Evolutionary conservation across 768 basidiomycete genomes (phyloP).

Genomic region (Termitomyces eurrhizus): DNA sequence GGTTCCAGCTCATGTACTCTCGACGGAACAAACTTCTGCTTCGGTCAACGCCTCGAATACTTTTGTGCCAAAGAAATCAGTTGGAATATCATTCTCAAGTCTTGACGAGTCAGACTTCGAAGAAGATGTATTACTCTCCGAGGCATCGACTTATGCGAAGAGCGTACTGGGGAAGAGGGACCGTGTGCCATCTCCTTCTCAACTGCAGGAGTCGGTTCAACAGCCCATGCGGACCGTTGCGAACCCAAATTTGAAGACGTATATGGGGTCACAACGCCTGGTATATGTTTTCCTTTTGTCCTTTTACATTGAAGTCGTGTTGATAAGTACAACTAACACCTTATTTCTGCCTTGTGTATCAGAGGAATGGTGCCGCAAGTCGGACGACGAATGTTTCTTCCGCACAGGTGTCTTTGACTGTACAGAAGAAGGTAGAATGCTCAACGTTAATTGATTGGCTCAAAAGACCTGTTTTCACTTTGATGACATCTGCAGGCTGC

Average conservation of each 20-base stretch:
- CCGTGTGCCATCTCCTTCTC: conserved; percentile 7
- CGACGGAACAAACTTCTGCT: background rate
- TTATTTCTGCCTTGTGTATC: background rate
- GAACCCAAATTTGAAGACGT: background rate
- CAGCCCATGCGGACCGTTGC: background rate
- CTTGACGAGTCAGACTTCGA: conserved; percentile 13
- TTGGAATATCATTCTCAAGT: conserved; percentile 6
- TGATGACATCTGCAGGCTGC: background rate
- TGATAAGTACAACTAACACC: background rate
- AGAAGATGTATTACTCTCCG: conserved; percentile 16
- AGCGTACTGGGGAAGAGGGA: conserved; percentile 15
- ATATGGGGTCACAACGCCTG: conserved; percentile 5
- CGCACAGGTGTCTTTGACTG: background rate
- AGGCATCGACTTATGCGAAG: conserved; percentile 2
- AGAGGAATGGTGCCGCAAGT: background rate
- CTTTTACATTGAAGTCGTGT: background rate
- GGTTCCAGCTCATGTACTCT: background rate
- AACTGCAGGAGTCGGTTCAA: background rate
- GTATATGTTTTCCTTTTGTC: conserved; percentile 8
- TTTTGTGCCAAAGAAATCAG: background rate
- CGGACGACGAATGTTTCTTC: background rate
- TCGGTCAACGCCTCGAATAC: background rate
- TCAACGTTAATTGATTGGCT: background rate
- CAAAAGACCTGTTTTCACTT: background rate
- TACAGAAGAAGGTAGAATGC: conserved; percentile 8